A percentile compares a stretch with the other conserved stretches of the same genome.
phyloP scores from a whole-genome alignment of 2,329 filamentous ascomycete genomes.

The Neofusicoccum sp. region DNA sequence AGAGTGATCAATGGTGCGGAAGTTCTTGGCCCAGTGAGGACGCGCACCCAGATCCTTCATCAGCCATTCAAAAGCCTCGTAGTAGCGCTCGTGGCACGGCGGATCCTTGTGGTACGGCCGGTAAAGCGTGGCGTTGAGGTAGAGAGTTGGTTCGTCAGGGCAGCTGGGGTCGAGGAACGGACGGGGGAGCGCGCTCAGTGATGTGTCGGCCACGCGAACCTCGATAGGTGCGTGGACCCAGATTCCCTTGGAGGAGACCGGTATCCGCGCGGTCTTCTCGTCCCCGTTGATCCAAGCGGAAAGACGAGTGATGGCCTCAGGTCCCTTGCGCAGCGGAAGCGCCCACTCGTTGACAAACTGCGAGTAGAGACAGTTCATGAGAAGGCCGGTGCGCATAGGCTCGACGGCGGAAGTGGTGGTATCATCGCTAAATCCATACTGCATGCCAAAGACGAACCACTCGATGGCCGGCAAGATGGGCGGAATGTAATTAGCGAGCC shows the following conservation, averaged over 20 bases:
- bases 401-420: slow-evolving; percentile 72
- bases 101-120: slow-evolving; percentile 76
- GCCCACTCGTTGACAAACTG: slow-evolving; percentile 99
- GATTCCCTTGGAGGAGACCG: slow-evolving; percentile 73
- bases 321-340: slow-evolving; percentile 78
- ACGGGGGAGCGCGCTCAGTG: slow-evolving; percentile 47
- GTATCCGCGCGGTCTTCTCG: slow-evolving; percentile 68
- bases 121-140: slow-evolving; percentile 88
- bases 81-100: slow-evolving; percentile 73
- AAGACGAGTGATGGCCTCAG: slow-evolving; percentile 79
- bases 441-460: slow-evolving; percentile 96
- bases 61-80: slow-evolving; percentile 84
- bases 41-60: slow-evolving; percentile 81
- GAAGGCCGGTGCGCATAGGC: slow-evolving; percentile 72
- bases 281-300: slow-evolving; percentile 83
- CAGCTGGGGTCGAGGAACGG: slow-evolving; percentile 73
- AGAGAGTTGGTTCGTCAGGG: slow-evolving; percentile 69
- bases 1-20: slow-evolving; percentile 55
- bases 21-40: slow-evolving; percentile 95
- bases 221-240: slow-evolving; percentile 90
- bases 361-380: slow-evolving; percentile 98
- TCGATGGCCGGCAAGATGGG: slow-evolving; percentile 82
- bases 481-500: slow-evolving; percentile 73
- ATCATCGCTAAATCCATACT: slow-evolving; percentile 82
- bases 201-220: slow-evolving; percentile 79